Evolutionary conservation across 106 monocot genomes (phyloP).

Genomic region (Triglochin maritima): DNA sequence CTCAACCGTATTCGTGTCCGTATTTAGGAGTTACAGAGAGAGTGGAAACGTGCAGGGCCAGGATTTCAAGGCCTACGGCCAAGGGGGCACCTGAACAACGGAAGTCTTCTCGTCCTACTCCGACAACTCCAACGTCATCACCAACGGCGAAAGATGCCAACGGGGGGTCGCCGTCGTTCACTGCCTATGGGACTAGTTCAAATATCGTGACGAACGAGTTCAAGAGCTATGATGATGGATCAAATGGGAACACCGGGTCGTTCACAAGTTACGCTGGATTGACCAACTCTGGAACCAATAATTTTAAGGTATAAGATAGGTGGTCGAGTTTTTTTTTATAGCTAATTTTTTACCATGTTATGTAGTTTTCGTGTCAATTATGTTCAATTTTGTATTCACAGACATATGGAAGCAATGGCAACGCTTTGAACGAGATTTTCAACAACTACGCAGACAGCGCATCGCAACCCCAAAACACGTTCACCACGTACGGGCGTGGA

Average conservation of each 20-base stretch:
- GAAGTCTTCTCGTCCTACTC: not conserved
- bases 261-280: conserved; percentile 3
- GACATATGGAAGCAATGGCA: not conserved
- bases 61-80: conserved; percentile 5
- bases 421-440: not conserved
- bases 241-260: not conserved
- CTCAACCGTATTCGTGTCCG: not conserved
- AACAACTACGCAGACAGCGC: conserved; percentile 2
- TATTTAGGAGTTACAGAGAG: not conserved
- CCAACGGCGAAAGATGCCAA: not conserved
- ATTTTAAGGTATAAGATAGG: not conserved
- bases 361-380: too few species aligned
- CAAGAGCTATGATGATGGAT: conserved; percentile 8
- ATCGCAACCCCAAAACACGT: not conserved
- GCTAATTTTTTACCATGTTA: too few species aligned
- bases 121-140: conserved; percentile 5
- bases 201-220: conserved; percentile 13
- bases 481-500: conserved; percentile 4
- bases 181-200: not conserved
- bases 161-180: not conserved
- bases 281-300: not conserved
- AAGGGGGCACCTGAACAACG: not conserved
- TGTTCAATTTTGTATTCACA: too few species aligned
- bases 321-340: too few species aligned
- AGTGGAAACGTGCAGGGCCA: conserved; percentile 1